Percentiles rank a stretch among this genome's conserved stretches.
phyloP scores from a whole-genome alignment of 352 stramenopile species.

The Globisporangium viniferum region DNA sequence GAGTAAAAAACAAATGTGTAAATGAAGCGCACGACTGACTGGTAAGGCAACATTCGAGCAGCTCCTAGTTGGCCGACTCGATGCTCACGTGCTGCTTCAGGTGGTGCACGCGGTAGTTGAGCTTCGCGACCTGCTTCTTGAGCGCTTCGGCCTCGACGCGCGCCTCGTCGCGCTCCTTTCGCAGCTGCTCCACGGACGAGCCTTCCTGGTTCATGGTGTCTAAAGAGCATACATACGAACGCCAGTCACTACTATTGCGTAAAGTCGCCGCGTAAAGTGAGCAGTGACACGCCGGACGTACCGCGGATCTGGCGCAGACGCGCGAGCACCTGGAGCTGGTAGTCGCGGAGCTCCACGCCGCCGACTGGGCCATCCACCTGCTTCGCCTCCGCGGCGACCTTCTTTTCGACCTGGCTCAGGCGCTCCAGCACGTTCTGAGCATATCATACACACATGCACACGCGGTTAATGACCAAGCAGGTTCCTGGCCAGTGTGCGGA shows the following conservation, averaged over 20 bases:
- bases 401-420: conserved; percentile 49
- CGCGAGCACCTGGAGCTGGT: conserved; percentile 61
- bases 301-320: conserved; percentile 58
- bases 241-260: not conserved
- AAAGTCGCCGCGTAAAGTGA: no score
- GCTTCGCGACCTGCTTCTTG: conserved; percentile 72
- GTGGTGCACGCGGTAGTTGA: conserved; percentile 77
- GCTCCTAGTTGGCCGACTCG: conserved; percentile 16
- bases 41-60: not conserved
- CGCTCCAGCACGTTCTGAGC: conserved; percentile 43
- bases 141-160: conserved; percentile 54
- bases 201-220: conserved; percentile 65
- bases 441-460: not conserved
- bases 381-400: conserved; percentile 28
- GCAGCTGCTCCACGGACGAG: conserved; percentile 57
- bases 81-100: conserved; percentile 69
- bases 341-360: conserved; percentile 63
- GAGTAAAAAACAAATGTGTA: not conserved
- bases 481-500: not conserved
- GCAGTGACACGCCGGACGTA: conserved; percentile 12
- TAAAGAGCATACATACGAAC: conserved; percentile 10
- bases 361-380: conserved; percentile 50
- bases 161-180: conserved; percentile 57
- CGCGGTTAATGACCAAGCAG: not conserved
- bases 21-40: not conserved